Evolutionary conservation across 352 stramenopile species (phyloP).

Genomic region (Pythium plurisporium): DNA sequence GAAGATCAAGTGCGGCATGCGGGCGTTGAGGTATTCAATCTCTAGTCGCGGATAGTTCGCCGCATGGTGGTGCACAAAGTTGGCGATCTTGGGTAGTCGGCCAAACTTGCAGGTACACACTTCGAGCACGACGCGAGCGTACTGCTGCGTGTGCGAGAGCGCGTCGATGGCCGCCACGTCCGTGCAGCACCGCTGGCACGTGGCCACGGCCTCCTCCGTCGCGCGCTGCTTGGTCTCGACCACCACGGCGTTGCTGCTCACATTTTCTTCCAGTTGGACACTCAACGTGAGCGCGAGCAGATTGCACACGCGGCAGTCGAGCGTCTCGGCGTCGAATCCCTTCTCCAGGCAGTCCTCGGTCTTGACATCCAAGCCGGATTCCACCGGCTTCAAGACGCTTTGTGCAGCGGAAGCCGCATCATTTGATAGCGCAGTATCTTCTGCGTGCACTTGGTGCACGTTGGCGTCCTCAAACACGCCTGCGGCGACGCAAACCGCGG

Average conservation of each 20-base stretch:
- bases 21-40: constrained; percentile 43
- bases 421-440: neutral
- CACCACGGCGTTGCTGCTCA: neutral
- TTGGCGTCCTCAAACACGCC: neutral
- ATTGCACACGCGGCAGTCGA: constrained; percentile 61
- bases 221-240: constrained; percentile 16
- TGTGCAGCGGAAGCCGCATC: neutral
- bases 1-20: constrained; percentile 60
- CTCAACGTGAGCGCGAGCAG: constrained; percentile 36
- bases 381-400: constrained; percentile 2
- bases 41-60: constrained; percentile 37
- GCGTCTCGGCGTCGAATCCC: constrained; percentile 52
- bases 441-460: neutral
- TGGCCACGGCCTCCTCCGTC: constrained; percentile 10
- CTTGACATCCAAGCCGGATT: neutral
- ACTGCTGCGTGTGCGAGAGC: constrained; percentile 28
- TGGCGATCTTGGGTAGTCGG: constrained; percentile 58
- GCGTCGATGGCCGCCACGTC: constrained; percentile 36
- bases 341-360: constrained; percentile 29
- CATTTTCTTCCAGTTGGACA: constrained; percentile 1
- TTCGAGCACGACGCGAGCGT: constrained; percentile 44
- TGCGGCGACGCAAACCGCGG: constrained; percentile 6
- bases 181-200: constrained; percentile 49
- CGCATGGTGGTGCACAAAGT: constrained; percentile 58
- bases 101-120: constrained; percentile 51